Evolutionary conservation across 2,329 filamentous ascomycete genomes (phyloP).

Genomic region (Aspergillus ibericus): DNA sequence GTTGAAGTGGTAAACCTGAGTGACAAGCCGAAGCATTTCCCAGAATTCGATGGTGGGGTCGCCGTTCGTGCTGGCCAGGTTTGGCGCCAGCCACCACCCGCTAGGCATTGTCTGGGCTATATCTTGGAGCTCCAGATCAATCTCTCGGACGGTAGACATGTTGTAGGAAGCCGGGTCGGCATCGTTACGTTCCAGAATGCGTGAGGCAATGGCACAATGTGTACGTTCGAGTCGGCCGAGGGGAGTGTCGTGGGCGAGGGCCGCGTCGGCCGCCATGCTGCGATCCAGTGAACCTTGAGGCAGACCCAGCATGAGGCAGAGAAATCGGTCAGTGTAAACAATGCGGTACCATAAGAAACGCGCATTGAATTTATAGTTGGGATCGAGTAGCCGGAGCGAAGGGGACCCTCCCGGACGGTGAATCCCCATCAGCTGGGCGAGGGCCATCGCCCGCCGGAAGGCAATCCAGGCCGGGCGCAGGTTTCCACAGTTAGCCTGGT

Average conservation of each 20-base stretch:
- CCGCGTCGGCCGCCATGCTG: slow-evolving; percentile 50
- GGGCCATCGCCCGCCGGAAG: slow-evolving; percentile 38
- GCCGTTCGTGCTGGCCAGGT: slow-evolving; percentile 1
- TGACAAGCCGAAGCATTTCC: slow-evolving; percentile 41
- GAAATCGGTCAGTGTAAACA: slow-evolving; percentile 38
- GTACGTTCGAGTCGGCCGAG: slow-evolving; percentile 49
- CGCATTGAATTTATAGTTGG: slow-evolving; percentile 13
- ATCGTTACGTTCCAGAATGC: slow-evolving; percentile 14
- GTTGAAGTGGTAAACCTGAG: slow-evolving; percentile 54
- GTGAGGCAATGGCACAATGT: slow-evolving; percentile 45
- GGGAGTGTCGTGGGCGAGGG: slow-evolving; percentile 35
- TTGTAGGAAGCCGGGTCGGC: slow-evolving; percentile 37
- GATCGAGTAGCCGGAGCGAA: background rate
- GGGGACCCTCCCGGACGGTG: slow-evolving; percentile 29
- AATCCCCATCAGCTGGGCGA: slow-evolving; percentile 47
- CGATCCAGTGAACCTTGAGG: slow-evolving; percentile 30
- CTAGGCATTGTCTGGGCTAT: slow-evolving; percentile 42
- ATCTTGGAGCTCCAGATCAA: slow-evolving; percentile 39
- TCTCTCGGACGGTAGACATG: slow-evolving; percentile 43
- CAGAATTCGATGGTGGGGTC: slow-evolving; percentile 16
- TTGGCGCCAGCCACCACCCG: slow-evolving; percentile 49
- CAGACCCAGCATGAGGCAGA: slow-evolving; percentile 45
- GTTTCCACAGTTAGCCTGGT: slow-evolving; percentile 41
- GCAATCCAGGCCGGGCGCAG: slow-evolving; percentile 44
- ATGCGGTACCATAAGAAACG: slow-evolving; percentile 42